These are phyloP conservation scores for Phytopythium helicoides DNA, from an alignment of 352 stramenopile species.

Conservation along the genomic window DNA sequence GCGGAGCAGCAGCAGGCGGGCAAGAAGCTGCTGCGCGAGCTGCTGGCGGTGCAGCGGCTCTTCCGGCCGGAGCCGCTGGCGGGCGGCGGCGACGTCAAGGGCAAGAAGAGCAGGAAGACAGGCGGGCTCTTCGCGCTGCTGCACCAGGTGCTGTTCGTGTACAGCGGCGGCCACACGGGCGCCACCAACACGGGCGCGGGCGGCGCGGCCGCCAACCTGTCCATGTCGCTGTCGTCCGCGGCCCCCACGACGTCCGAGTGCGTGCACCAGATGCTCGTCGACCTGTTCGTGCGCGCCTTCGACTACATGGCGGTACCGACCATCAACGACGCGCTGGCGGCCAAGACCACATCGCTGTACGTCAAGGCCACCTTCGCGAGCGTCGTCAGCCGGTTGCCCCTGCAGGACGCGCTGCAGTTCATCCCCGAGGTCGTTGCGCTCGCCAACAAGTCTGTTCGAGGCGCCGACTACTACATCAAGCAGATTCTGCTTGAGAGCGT, in stretches of 20 bases:
- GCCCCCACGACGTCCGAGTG: conserved; percentile 56
- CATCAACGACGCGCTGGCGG: conserved; percentile 51
- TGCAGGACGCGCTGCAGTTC: conserved; percentile 64
- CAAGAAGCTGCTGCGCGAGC: conserved; percentile 46
- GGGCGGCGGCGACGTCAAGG: background rate
- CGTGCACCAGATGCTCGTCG: conserved; percentile 63
- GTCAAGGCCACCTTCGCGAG: conserved; percentile 69
- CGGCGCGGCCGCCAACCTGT: conserved; percentile 31
- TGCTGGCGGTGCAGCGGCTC: conserved; percentile 56
- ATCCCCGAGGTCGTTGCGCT: conserved; percentile 65
- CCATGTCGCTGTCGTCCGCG: conserved; percentile 52
- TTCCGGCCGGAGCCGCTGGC: conserved; percentile 42
- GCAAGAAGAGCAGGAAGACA: conserved; percentile 13
- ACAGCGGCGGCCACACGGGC: conserved; percentile 47
- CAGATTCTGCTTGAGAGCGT: conserved; percentile 72
- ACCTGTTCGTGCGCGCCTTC: conserved; percentile 70
- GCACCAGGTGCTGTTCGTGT: conserved; percentile 62
- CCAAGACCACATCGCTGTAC: conserved; percentile 62
- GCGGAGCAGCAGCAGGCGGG: conserved; percentile 34
- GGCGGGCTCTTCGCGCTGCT: conserved; percentile 61
- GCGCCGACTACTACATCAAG: conserved; percentile 79
- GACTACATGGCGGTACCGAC: conserved; percentile 59
- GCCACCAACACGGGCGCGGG: conserved; percentile 18
- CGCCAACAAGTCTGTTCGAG: conserved; percentile 50
- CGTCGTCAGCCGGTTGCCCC: conserved; percentile 53